Evolutionary conservation across 306 rosid genomes (phyloP).

Genomic region (Malus orientalis): DNA sequence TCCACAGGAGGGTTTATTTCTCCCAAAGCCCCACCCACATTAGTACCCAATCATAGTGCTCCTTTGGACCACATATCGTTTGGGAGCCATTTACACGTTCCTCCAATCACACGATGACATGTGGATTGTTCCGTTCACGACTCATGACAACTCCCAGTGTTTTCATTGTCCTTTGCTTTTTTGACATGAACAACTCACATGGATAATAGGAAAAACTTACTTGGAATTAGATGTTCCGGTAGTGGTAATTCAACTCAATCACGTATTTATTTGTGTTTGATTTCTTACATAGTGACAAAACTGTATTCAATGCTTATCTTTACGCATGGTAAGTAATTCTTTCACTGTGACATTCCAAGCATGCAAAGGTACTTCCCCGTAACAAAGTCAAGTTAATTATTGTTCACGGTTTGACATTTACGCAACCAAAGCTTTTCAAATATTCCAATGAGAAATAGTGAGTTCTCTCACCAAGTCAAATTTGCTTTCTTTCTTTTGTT

Average conservation of each 20-base stretch:
- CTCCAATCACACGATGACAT: neutral
- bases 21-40: neutral
- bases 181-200: neutral
- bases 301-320: too few relatives aligned
- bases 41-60: conserved; percentile 16
- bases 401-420: neutral
- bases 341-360: too few relatives aligned
- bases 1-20: neutral
- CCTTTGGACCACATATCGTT: neutral
- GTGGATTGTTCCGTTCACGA: neutral
- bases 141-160: neutral
- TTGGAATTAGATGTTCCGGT: too few relatives aligned
- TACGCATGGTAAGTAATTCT: too few relatives aligned
- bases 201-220: neutral
- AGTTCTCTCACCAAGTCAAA: neutral
- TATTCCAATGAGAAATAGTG: neutral
- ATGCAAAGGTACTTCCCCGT: too few relatives aligned
- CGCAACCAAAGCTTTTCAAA: neutral
- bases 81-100: neutral
- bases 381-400: neutral
- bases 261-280: too few relatives aligned
- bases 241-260: too few relatives aligned
- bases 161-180: neutral
- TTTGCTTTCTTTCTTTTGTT: neutral
- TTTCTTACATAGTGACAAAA: too few relatives aligned